Evolutionary conservation across 1,284 basidiomycete genomes (phyloP).

Genomic region (Phylloboletellus chloephorus): DNA sequence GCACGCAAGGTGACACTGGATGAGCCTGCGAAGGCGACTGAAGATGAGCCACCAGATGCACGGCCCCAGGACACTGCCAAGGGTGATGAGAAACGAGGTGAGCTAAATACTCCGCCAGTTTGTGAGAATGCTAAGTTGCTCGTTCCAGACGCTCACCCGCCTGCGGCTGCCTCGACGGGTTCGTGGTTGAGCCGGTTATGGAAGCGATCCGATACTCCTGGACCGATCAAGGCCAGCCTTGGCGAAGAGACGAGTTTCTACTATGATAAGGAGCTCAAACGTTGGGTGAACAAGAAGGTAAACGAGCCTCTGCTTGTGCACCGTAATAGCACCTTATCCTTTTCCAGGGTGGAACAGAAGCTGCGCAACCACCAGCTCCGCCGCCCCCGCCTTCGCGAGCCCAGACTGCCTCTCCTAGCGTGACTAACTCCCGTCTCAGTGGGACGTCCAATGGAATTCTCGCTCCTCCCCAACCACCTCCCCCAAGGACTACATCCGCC

Average conservation of each 20-base stretch:
- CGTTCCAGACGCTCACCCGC: constrained; percentile 27
- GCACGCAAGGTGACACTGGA: constrained; percentile 40
- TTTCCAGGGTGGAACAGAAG: constrained; percentile 48
- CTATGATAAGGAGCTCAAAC: constrained; percentile 91
- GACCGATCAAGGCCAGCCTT: constrained; percentile 84
- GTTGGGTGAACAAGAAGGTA: constrained; percentile 96
- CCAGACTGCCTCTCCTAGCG: constrained; percentile 72
- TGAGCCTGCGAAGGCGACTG: constrained; percentile 24
- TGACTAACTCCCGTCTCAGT: constrained; percentile 33
- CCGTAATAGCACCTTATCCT: constrained; percentile 4
- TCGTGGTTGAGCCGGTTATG: constrained; percentile 84
- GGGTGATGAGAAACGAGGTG: constrained; percentile 24
- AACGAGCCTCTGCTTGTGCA: constrained; percentile 20
- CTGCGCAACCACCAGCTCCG: constrained; percentile 41
- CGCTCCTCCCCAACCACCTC: constrained; percentile 36
- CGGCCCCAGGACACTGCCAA: constrained; percentile 14
- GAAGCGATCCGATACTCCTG: constrained; percentile 54
- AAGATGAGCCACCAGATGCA: constrained; percentile 17
- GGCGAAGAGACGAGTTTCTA: constrained; percentile 91
- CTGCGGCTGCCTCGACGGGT: constrained; percentile 33
- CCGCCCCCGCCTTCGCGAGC: constrained; percentile 56
- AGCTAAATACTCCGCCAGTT: neutral
- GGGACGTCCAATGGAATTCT: constrained; percentile 19
- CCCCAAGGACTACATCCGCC: constrained; percentile 56
- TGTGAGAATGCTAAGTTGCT: neutral